phyloP scores from a whole-genome alignment of 2,329 filamentous ascomycete genomes.

The Ceratocystis harringtonii region DNA sequence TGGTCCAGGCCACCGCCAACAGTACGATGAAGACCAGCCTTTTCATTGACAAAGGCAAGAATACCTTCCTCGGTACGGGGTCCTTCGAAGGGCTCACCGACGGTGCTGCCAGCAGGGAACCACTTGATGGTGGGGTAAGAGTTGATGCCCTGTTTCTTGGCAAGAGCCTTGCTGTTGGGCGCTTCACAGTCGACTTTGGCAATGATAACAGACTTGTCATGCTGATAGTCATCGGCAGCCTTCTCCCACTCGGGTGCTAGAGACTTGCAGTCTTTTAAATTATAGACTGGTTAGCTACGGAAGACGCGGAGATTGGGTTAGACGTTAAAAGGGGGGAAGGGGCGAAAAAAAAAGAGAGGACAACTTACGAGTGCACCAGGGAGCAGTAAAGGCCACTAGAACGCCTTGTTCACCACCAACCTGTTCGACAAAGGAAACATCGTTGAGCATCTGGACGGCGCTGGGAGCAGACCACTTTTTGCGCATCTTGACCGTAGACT shows the following conservation, averaged over 20 bases:
- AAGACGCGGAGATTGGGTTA: too few relatives aligned
- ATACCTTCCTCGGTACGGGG: constrained; percentile 64
- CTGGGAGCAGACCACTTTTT: constrained; percentile 59
- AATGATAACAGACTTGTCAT: constrained; percentile 65
- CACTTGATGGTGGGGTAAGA: constrained; percentile 97
- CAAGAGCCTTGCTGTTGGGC: constrained; percentile 65
- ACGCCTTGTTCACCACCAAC: constrained; percentile 80
- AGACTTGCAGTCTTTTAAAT: constrained; percentile 72
- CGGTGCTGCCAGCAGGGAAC: constrained; percentile 73
- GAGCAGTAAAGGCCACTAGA: constrained; percentile 90
- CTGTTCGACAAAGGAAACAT: constrained; percentile 59
- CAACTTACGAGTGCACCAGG: constrained; percentile 92
- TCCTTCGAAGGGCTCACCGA: constrained; percentile 55
- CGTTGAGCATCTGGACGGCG: constrained; percentile 64
- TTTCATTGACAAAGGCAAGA: constrained; percentile 69
- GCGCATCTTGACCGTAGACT: constrained; percentile 73
- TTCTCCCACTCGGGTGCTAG: constrained; percentile 85
- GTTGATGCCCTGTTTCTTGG: constrained; percentile 59
- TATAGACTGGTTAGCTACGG: not conserved
- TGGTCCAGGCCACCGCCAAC: constrained; percentile 66
- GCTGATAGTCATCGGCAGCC: constrained; percentile 64
- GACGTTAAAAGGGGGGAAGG: not conserved
- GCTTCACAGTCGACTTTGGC: constrained; percentile 94
- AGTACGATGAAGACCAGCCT: constrained; percentile 74
- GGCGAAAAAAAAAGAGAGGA: not conserved